These are phyloP conservation scores for Zymoseptoria brevis DNA, from an alignment of 2,329 filamentous ascomycete species.

Conservation along the genomic window DNA sequence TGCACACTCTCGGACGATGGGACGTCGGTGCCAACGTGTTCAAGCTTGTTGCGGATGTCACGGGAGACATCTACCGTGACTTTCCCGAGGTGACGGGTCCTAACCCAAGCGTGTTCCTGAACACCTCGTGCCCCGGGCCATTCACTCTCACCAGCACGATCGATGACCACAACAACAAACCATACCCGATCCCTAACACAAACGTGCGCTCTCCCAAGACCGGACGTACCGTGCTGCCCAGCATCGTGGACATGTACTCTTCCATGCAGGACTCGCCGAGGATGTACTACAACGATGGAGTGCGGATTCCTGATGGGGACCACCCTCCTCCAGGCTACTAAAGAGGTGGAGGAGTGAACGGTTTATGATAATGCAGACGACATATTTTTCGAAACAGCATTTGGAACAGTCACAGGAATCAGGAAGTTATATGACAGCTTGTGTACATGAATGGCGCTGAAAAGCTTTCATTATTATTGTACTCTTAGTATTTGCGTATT, in stretches of 20 bases:
- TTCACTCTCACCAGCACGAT: neutral
- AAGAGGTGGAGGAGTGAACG: neutral
- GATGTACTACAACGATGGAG: conserved; percentile 26
- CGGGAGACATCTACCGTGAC: conserved; percentile 26
- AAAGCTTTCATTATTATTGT: neutral
- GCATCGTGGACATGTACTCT: conserved; percentile 21
- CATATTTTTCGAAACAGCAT: neutral
- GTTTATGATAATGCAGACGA: neutral
- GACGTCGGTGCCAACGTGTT: conserved; percentile 43
- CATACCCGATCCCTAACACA: conserved; percentile 26
- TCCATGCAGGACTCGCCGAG: conserved; percentile 1
- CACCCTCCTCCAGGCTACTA: conserved; percentile 26
- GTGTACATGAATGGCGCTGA: neutral
- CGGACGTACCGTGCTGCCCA: conserved; percentile 25
- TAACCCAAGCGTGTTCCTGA: conserved; percentile 25
- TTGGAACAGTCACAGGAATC: neutral
- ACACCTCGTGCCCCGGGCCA: conserved; percentile 7
- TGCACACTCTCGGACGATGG: conserved; percentile 40
- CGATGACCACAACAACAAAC: neutral
- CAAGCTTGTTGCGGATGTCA: conserved; percentile 30
- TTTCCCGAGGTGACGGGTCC: conserved; percentile 21
- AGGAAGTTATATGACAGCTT: neutral
- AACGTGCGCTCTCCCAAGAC: conserved; percentile 20
- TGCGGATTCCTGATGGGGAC: conserved; percentile 28
- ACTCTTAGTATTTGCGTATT: neutral